phyloP scores from a whole-genome alignment of 768 basidiomycete genomes.

The Amanita pseudoporphyria region DNA sequence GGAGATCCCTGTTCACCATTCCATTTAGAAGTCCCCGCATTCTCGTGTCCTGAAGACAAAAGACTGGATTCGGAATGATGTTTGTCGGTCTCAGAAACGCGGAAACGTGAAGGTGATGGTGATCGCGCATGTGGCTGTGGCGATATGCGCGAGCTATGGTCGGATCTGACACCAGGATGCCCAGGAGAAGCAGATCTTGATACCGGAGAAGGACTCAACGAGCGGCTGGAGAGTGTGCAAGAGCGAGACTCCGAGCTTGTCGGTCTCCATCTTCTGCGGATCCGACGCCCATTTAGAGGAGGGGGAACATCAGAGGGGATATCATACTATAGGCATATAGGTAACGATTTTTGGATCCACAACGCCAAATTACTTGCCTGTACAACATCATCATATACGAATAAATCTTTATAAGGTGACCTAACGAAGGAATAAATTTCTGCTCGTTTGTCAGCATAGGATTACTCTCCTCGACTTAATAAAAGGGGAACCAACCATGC shows the following conservation, averaged over 20 bases:
- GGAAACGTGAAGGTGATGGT: constrained; percentile 27
- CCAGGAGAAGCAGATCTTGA: not conserved
- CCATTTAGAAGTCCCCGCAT: not conserved
- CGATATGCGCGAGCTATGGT: not conserved
- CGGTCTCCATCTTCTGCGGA: constrained; percentile 19
- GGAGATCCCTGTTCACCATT: not conserved
- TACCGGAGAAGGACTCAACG: not conserved
- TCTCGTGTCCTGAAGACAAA: too few relatives aligned
- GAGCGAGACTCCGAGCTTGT: constrained; percentile 19
- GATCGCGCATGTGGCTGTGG: constrained; percentile 16
- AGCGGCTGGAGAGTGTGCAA: constrained; percentile 12
- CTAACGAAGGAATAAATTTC: constrained; percentile 87
- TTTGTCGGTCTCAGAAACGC: constrained; percentile 14
- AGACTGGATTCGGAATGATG: too few relatives aligned
- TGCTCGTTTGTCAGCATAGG: constrained; percentile 18
- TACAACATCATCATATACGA: constrained; percentile 69
- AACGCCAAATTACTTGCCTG: constrained; percentile 43
- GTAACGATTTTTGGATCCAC: constrained; percentile 3
- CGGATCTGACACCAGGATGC: not conserved
- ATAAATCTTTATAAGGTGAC: constrained; percentile 81
- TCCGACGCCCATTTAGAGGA: constrained; percentile 20
- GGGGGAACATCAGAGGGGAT: constrained; percentile 31
- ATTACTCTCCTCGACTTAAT: not conserved
- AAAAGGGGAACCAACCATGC: constrained; percentile 54
- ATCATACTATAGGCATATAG: constrained; percentile 44